phyloP scores from a whole-genome alignment of 441 rosid species.

The Erodium texanum region DNA sequence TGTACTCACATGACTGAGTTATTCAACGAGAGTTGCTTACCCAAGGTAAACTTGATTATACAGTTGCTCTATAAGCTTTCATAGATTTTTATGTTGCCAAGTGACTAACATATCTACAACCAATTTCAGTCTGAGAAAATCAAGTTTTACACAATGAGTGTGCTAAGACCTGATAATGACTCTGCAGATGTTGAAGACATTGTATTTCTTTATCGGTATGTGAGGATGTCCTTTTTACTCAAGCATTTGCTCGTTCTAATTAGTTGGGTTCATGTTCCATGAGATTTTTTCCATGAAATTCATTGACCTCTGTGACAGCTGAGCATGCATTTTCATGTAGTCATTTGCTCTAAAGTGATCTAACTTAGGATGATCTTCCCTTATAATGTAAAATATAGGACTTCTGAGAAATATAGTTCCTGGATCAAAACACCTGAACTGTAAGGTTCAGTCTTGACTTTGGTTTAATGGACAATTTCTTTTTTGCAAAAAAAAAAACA shows the following conservation, averaged over 20 bases:
- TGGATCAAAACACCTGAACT: constrained; percentile 6
- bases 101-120: constrained; percentile 10
- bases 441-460: constrained; percentile 4
- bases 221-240: constrained; percentile 9
- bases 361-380: neutral
- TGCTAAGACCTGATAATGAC: constrained; percentile 60
- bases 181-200: constrained; percentile 54
- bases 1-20: constrained; percentile 90
- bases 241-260: neutral
- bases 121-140: constrained; percentile 62
- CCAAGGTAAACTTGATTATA: constrained; percentile 43
- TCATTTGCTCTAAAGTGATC: neutral
- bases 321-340: no score
- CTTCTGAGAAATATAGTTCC: neutral
- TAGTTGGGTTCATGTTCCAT: no score
- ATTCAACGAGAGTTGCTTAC: constrained; percentile 59
- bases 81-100: constrained; percentile 6
- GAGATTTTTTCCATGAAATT: no score
- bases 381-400: neutral
- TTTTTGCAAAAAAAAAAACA: neutral
- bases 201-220: constrained; percentile 80
- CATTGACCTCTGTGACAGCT: no score
- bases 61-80: constrained; percentile 15
- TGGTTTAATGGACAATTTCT: neutral
- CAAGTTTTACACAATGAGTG: constrained; percentile 83